Conservation (phyloP, 257 asterid genomes). For the Schizonepeta tenuifolia region DNA sequence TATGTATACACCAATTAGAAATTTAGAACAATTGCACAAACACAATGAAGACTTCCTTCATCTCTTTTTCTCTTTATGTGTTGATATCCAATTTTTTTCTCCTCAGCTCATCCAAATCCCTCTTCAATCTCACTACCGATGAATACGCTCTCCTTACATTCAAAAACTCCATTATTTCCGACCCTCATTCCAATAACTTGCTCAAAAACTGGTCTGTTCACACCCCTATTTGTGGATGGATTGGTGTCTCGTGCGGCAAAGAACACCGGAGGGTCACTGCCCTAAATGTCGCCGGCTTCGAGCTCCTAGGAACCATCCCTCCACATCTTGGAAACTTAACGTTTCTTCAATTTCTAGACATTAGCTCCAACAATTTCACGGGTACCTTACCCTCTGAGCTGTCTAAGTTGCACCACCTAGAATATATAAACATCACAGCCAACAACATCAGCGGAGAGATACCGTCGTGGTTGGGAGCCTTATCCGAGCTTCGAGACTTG, state of each 20-base stretch:
- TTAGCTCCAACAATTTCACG: conserved; percentile 25
- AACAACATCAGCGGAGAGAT: conserved; percentile 28
- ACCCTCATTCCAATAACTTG: not conserved
- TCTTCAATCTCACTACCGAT: no score
- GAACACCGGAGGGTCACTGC: conserved; percentile 32
- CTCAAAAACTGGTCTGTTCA: not conserved
- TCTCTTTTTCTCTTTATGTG: no score
- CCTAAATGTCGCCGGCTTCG: conserved; percentile 27
- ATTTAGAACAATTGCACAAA: no score
- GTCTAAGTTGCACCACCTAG: conserved; percentile 10
- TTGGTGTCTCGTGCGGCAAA: conserved; percentile 43
- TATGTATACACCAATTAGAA: no score
- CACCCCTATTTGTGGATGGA: conserved; percentile 25
- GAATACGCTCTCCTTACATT: no score
- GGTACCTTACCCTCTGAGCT: conserved; percentile 16
- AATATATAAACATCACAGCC: not conserved
- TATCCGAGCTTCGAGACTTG: conserved; percentile 5
- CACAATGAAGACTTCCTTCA: no score
- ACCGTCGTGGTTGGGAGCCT: conserved; percentile 26
- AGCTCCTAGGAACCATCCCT: conserved; percentile 28
- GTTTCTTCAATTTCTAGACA: conserved; percentile 21
- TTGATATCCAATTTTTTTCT: no score
- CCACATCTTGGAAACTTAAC: conserved; percentile 33
- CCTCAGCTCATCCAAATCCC: no score
- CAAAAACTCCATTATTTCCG: not conserved